Base-by-base conservation (phyloP, 768 basidiomycete genomes). In the Daedaleopsis nitida region DNA sequence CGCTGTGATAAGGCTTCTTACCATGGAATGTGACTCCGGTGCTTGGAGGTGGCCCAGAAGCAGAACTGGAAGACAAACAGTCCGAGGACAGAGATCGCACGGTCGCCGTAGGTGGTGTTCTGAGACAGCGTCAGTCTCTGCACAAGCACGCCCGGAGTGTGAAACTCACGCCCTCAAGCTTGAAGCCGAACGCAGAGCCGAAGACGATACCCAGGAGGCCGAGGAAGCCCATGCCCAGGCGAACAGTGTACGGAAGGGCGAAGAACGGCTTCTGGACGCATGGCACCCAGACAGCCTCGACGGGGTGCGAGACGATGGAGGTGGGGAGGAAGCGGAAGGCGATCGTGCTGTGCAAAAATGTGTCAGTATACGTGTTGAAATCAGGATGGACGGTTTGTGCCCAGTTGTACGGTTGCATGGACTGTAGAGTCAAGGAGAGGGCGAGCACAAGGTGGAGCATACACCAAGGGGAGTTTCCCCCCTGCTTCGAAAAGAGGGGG, bases 111-210 rank as follows among this genome's bases (percentile, higher is more conserved):
- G n/a, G 76, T 78, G 7, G 88, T 85, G 62, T 76, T 79, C 83
- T 86, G 64, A 17, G 48, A 53, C 35, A 38, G 58, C 70, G 64
- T 60, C 62, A 60, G 47, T 57, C n/a, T n/a, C n/a, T n/a, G n/a
- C n/a, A n/a, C n/a, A n/a, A n/a, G n/a, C n/a, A n/a, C n/a, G n/a
- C n/a, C n/a, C n/a, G n/a, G n/a, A n/a, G n/a, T 35, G 24, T 65
- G 47, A 48, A 51, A 68, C 81, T 45, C 63, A 89, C 90, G 52
- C 70, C 75, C 50, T 80, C 73, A 32, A 89, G 81, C 23, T 79
- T 75, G 76, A 93, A 91, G 11, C 93, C 93, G 71, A 92, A 96
- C 0, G 92, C 93, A 19, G 91, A 93, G 34, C 93, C 94, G 60
- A 96, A 89, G 50, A 94, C 78, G 58, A 94, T 85, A 16, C 70